Evolutionary conservation across 1,139 yeast genomes (phyloP), one percentile per base, ranked within the genome.

Genomic region (Saccharomycopsis hybrid): DNA sequence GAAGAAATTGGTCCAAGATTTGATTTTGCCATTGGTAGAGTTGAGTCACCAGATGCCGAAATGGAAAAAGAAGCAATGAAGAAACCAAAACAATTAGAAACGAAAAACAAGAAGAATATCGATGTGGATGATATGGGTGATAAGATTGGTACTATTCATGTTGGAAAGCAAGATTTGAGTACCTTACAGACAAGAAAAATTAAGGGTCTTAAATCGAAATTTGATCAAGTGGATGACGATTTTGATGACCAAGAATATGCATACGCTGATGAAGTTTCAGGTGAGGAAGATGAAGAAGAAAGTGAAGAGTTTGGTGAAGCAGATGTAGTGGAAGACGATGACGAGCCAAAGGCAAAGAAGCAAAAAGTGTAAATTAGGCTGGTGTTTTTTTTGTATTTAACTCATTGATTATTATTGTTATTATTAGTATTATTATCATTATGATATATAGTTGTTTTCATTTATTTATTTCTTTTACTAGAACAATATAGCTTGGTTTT

Each of bases 1-100:
- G 95, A 85, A 55, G 99, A 92, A 68, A 84, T 88, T 59, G 99
- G 99, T 1, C 99, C 99, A 52, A 77, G 98, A 60, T 76, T 94
- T 54, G 97, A 92, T 63, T 92, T 92, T 69, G 82, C 84, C 60
- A 77, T 92, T 56, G 98, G 98, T 47, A 79, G 99, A 70, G 77
- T 84, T 60, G 83, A 82, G 59, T 71, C 78, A n/a, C 87, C 97
- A 46, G 78, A 85, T 51, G 85, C 95, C 42, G 97, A 92, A 61
- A 73, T 87, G 71, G 95, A 84, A 69, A 88, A 84, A 70, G 97
- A 89, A 65, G 97, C 99, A 5, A 65, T 75, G 70, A 78, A 77
- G 72, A 79, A 76, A 63, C 92, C 97, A 51, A 88, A 78, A 69
- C 90, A 87, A 69, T 74, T 88, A 59, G 87, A 83, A 63, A 78